Percentiles rank a stretch among this genome's conserved stretches.
Conservation (phyloP, 2,329 filamentous ascomycete species). For the Polychaeton citri region DNA sequence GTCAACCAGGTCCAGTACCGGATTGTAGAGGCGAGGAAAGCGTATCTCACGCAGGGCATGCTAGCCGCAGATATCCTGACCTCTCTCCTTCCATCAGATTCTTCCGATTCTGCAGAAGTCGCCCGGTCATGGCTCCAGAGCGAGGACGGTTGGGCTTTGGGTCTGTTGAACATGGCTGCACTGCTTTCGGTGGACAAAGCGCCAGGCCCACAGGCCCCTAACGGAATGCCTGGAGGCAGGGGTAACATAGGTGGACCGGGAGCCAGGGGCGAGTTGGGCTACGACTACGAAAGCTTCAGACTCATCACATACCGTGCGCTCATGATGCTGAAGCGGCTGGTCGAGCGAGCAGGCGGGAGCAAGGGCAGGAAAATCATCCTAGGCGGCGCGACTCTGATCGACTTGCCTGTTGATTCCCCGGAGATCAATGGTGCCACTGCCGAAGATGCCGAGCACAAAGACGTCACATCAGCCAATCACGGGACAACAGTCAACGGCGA, state of each 20-base stretch:
- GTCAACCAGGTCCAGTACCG: conserved; percentile 34
- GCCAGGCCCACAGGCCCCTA: conserved; percentile 7
- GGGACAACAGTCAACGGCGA: too few species aligned
- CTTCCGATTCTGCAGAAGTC: conserved; percentile 35
- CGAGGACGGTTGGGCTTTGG: conserved; percentile 70
- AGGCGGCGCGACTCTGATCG: too few species aligned
- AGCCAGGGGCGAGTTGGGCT: conserved; percentile 11
- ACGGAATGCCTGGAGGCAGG: neutral
- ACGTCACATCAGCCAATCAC: too few species aligned
- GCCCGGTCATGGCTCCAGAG: conserved; percentile 72
- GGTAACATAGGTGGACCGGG: conserved; percentile 2
- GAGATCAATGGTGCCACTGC: too few species aligned
- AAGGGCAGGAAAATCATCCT: conserved; percentile 14
- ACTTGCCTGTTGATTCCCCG: too few species aligned
- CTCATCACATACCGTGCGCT: conserved; percentile 30
- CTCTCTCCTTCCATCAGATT: conserved; percentile 40
- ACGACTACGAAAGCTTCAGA: conserved; percentile 19
- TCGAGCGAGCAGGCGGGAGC: conserved; percentile 26
- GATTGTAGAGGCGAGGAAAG: conserved; percentile 70
- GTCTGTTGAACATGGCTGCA: conserved; percentile 61
- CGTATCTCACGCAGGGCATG: conserved; percentile 82
- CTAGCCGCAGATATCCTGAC: conserved; percentile 81
- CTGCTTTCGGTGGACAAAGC: conserved; percentile 54
- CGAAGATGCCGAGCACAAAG: too few species aligned
- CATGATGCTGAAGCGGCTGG: conserved; percentile 32